Conservation (phyloP, 2,329 filamentous ascomycete species). For the Diaporthe vaccinii region DNA sequence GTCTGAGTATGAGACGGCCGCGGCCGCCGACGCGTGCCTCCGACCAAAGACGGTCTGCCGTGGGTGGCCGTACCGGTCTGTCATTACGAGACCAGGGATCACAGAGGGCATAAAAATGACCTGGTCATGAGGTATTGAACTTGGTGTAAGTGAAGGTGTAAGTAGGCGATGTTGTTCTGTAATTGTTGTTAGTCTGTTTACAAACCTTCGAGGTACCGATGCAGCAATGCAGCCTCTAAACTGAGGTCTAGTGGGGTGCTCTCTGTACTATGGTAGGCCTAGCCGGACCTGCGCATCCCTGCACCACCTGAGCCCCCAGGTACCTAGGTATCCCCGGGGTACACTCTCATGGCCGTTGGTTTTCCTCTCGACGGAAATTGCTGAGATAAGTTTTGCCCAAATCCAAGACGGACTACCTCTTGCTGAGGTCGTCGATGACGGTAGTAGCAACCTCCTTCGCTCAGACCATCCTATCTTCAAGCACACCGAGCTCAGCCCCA, state of each 20-base stretch:
- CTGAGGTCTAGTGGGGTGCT: background rate
- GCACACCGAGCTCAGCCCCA: background rate
- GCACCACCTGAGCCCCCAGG: background rate
- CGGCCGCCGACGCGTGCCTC: constrained; percentile 39
- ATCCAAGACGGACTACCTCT: background rate
- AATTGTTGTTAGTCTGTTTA: constrained; percentile 10
- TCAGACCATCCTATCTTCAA: background rate
- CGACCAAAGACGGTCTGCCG: constrained; percentile 41
- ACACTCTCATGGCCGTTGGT: background rate
- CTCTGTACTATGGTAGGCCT: background rate
- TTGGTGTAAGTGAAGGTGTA: background rate
- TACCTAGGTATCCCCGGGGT: no score
- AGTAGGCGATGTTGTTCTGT: background rate
- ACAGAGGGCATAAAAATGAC: background rate
- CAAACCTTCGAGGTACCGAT: background rate
- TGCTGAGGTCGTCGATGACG: background rate
- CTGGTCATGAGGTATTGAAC: background rate
- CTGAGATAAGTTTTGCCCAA: background rate
- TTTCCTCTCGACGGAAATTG: background rate
- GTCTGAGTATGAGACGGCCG: constrained; percentile 41
- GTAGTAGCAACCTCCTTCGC: background rate
- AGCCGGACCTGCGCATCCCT: background rate
- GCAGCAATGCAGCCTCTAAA: background rate
- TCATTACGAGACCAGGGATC: constrained; percentile 39
- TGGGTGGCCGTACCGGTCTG: constrained; percentile 44